Percentiles rank a stretch among this genome's conserved stretches.
phyloP scores from a whole-genome alignment of 345 rosid species.

The Psidium guajava region DNA sequence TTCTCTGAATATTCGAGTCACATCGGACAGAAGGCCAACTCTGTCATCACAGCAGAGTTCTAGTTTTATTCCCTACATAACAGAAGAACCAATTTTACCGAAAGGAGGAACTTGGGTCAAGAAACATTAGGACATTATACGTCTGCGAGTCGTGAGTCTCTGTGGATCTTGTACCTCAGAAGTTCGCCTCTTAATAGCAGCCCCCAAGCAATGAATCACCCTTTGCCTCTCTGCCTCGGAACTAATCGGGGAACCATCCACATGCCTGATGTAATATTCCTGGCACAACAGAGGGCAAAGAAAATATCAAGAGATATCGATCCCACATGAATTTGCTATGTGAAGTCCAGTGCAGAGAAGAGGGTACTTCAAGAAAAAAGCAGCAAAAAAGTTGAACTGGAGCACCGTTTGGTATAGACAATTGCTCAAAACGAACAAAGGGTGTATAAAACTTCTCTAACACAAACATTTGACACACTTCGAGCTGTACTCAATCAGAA shows the following conservation, averaged over 20 bases:
- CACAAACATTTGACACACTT: neutral
- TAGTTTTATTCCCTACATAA: slow-evolving; percentile 64
- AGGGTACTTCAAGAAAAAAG: neutral
- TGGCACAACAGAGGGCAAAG: slow-evolving; percentile 4
- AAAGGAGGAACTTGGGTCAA: neutral
- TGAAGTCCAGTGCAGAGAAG: neutral
- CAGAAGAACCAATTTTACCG: neutral
- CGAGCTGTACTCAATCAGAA: neutral
- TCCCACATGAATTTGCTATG: neutral
- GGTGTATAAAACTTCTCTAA: neutral
- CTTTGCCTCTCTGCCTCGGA: slow-evolving; percentile 94
- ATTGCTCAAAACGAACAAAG: neutral
- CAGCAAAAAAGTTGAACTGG: neutral
- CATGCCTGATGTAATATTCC: slow-evolving; percentile 91
- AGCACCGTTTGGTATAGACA: neutral
- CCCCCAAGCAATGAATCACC: slow-evolving; percentile 84
- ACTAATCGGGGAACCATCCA: slow-evolving; percentile 80
- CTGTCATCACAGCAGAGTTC: slow-evolving; percentile 76
- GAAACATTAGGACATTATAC: neutral
- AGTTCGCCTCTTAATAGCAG: slow-evolving; percentile 77
- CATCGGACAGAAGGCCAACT: slow-evolving; percentile 80
- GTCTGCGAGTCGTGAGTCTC: neutral
- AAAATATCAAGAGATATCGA: neutral
- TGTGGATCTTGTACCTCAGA: slow-evolving; percentile 32
- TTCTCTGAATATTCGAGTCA: slow-evolving; percentile 88